Base-by-base conservation (phyloP, 1,284 basidiomycete genomes). In the Veloboletus limbatus region DNA sequence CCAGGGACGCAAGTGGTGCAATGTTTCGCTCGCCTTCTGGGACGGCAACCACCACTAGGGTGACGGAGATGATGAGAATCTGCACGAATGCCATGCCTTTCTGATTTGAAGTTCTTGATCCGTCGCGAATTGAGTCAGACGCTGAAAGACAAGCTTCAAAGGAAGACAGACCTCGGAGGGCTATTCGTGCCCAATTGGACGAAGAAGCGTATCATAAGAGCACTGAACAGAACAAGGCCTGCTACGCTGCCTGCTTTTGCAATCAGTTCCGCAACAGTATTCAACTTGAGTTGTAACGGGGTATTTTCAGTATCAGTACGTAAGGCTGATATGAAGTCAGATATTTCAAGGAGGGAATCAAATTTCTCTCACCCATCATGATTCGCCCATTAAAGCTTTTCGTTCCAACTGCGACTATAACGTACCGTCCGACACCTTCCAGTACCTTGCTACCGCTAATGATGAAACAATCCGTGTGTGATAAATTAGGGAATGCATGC, bases 361-460 rank as follows among this genome's bases (percentile, higher is more conserved):
- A 37, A 40, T 44, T 24, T 36, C 11, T 40, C 83, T 39, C 60
- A 93, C 91, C 86, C 84, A 94, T 94, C 88, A 96, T 92, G 61
- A 96, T 93, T 40, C 93, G 84, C 45, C 96, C 96, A 66, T 97
- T 93, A 74, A 97, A 98, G 56, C 87, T 92, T 70, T 85, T 90
- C 9, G 81, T 81, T 21, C 97, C 96, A 45, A 99, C 92, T 8
- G 93, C 85, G 47, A 94, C 89, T 52, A 97, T 85, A 43, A 98
- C 84, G 63, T 97, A 99, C 55, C 78, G 79, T 18, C 96, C 97
- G 32, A 97, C 88, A 51, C 97, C 97, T 69, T 99, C 97, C 28
- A 95, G 73, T 37, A 99, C 91, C 69, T 95, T 97, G 60, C 84
- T 84, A n/a, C 96, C 96, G 26, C 88, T 92, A 57, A 99, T 76